Percentiles rank a stretch among this genome's conserved stretches.
Conservation (phyloP, 2,329 filamentous ascomycete genomes). For the Trichoderma sp. region DNA sequence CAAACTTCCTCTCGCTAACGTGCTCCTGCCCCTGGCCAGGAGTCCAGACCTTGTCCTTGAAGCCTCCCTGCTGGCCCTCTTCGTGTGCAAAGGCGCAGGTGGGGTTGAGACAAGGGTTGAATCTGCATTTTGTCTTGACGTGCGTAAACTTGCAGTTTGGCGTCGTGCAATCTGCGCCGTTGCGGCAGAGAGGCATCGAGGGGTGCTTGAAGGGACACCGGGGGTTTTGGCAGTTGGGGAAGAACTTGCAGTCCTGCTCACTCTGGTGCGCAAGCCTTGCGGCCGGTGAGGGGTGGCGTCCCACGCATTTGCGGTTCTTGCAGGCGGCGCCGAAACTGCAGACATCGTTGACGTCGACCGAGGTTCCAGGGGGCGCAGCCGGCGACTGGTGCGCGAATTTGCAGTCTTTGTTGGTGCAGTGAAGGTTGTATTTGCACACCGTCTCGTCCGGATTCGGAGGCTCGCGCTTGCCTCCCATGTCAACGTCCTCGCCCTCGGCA, state of each 20-base stretch:
- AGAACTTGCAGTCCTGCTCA: slow-evolving; percentile 88
- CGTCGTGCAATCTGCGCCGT: slow-evolving; percentile 83
- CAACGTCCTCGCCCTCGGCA: slow-evolving; percentile 61
- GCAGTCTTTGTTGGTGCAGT: slow-evolving; percentile 87
- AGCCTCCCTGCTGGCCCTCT: slow-evolving; percentile 83
- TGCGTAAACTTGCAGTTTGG: slow-evolving; percentile 89
- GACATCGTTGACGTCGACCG: slow-evolving; percentile 76
- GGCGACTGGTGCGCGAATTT: slow-evolving; percentile 94
- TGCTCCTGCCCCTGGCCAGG: slow-evolving; percentile 63
- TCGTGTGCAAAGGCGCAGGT: slow-evolving; percentile 86
- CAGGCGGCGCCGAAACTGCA: slow-evolving; percentile 89
- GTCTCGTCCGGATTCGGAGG: slow-evolving; percentile 63
- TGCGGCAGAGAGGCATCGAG: slow-evolving; percentile 81
- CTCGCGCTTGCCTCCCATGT: slow-evolving; percentile 61
- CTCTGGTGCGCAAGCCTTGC: slow-evolving; percentile 75
- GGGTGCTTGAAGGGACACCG: slow-evolving; percentile 89
- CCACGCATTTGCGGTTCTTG: slow-evolving; percentile 94
- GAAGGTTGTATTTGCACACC: slow-evolving; percentile 86
- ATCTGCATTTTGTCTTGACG: slow-evolving; percentile 81
- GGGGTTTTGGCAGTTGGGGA: slow-evolving; percentile 85
- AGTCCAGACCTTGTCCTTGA: slow-evolving; percentile 90
- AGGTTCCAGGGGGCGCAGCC: slow-evolving; percentile 74
- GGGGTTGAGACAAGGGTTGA: slow-evolving; percentile 88
- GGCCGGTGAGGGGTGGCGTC: slow-evolving; percentile 88
- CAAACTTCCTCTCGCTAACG: slow-evolving; percentile 87